Evolutionary conservation across 2,329 filamentous ascomycete species (phyloP), one percentile per base, ranked within the genome.

Genomic region (Colletotrichum gloeosporioides): DNA sequence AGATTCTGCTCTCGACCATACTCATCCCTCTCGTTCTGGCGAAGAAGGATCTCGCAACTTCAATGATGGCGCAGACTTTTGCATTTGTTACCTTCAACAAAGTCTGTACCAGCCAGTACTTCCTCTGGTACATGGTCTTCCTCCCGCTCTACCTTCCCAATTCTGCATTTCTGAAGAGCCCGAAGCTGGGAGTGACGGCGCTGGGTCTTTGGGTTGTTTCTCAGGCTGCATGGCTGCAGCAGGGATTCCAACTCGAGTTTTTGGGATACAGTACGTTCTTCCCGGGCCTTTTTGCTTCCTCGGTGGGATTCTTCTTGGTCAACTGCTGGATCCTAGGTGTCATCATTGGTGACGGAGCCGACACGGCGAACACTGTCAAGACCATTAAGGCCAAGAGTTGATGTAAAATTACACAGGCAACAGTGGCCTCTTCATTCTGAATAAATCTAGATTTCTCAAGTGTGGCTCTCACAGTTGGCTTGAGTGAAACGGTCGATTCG

Each of bases 81-180:
- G 95, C 96, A 1, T 99, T 99, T 85, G 97, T 99, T 6, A 93
- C 96, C 0, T 99, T 99, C 80, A 99, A 99, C 87, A 99, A 99
- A 87, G 97, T 99, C 77, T 99, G 96, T 89, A 99, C 97, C 4
- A 98, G 96, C 82, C 96, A 98, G 95, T 99, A 99, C 84, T 99
- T 99, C 84, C 91, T 99, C 66, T 99, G 97, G 97, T 99, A 99
- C 85, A 93, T 98, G 85, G 92, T 98, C 78, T 95, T 99, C 80
- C 88, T 99, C 4, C 97, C 97, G 0, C 93, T 98, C 66, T 98
- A 98, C 83, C 92, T 99, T 0, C 96, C 96, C 0, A 87, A 87
- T 49, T 98, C 96, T 0, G 93, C 94, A 0, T 89, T 98, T 16
- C 86, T 98, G 1, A 85, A 83, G 6, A 88, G 86, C 4, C 91